Base-by-base conservation (phyloP, 176 grass and related monocot genomes). In the Saccharum officinarum region DNA sequence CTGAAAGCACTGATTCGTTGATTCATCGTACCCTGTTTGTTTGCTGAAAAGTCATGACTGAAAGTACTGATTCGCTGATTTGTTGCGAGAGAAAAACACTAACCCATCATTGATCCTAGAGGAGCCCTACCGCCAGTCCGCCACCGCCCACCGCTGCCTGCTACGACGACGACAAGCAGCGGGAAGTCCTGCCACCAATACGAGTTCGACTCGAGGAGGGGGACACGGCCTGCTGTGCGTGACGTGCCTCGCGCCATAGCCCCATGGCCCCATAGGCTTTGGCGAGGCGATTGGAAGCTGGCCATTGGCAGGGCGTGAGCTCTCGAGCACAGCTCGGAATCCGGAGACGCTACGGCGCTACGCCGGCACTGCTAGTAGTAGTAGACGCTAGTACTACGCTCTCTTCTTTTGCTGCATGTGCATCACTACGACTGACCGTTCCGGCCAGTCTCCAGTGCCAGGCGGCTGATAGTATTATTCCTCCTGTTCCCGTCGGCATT, bases 261-360 rank as follows among this genome's bases (percentile, higher is more conserved):
- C 55, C 3, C 28, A 28, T 28, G 28, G 28, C 28, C 44, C 45
- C 7, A 22, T 25, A 59, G 72, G 57, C 61, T 67, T 42, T 33
- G 42, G 73, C 16, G 63, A 61, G 8, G 9, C 71, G 79, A 37
- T 28, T 28, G 41, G 74, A 67, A 78, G 66, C 15, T 65, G 66
- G 75, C 86, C 52, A 88, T 88, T 54, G 86, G 86, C 76, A 63
- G 52, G 31, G 73, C 80, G 63, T 61, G 82, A 85, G 69, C 82
- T 75, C 82, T 72, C 46, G 57, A 75, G 70, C 46, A 49, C 64
- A 10, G 13, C 59, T 67, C 60, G 70, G 87, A 81, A 61, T 69
- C 67, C 59, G 79, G 84, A 46, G 62, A 47, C 42, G 23, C 71
- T 47, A 74, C 87, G 64, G 36, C 62, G 81, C 28, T 28, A 28